Evolutionary conservation across 2,329 filamentous ascomycete species (phyloP).

Genomic region (Didymellaceae sp.): DNA sequence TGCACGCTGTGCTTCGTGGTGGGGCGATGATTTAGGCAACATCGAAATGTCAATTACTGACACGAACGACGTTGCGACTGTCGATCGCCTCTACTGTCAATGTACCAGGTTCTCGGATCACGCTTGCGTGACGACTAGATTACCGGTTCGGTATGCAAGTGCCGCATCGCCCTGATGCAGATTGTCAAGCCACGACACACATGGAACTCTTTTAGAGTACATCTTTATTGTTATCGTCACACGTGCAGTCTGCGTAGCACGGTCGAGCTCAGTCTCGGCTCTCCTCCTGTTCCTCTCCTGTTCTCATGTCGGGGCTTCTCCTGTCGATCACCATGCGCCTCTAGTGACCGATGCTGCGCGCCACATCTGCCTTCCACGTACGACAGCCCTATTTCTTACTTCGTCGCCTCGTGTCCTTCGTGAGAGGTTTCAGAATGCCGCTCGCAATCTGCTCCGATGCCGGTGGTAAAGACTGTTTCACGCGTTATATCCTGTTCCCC

Average conservation of each 20-base stretch:
- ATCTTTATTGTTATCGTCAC: neutral
- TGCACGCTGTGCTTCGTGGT: constrained; percentile 9
- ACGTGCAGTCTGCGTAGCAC: neutral
- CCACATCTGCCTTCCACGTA: neutral
- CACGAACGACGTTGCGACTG: constrained; percentile 12
- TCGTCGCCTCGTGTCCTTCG: neutral
- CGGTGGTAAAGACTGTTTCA: neutral
- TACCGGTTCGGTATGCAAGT: constrained; percentile 1
- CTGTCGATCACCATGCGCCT: constrained; percentile 16
- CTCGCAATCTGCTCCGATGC: constrained; percentile 8
- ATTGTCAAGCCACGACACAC: neutral
- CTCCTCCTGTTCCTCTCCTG: no score
- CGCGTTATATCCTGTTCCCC: constrained; percentile 1
- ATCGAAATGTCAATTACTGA: constrained; percentile 9
- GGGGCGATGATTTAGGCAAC: neutral
- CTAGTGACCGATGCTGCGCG: constrained; percentile 9
- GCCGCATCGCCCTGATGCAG: neutral
- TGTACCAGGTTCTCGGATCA: constrained; percentile 19
- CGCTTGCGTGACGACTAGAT: constrained; percentile 9
- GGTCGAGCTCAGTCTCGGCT: neutral
- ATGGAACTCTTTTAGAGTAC: no score
- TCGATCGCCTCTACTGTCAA: constrained; percentile 16
- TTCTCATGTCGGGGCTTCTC: constrained; percentile 8
- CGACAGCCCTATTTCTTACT: no score
- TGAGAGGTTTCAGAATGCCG: neutral